These are phyloP conservation scores for Citrus cavaleriei DNA, from an alignment of 345 rosid genomes.

Conservation along the genomic window DNA sequence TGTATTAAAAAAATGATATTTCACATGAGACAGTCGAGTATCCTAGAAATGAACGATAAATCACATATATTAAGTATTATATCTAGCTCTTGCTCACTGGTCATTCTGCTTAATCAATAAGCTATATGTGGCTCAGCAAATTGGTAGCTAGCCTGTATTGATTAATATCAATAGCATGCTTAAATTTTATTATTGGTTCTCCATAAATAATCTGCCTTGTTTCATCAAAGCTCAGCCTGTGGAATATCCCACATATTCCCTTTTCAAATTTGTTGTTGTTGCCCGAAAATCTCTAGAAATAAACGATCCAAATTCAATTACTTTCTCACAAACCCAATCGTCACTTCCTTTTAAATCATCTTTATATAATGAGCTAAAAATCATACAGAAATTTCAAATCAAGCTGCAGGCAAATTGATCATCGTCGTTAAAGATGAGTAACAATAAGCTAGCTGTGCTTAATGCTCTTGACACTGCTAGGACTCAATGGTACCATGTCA, in stretches of 20 bases:
- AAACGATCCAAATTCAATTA: slow-evolving; percentile 6
- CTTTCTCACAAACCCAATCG: neutral
- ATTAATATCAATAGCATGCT: neutral
- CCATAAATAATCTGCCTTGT: slow-evolving; percentile 2
- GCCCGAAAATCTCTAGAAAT: slow-evolving; percentile 1
- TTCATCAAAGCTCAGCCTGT: neutral
- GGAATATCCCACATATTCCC: slow-evolving; percentile 19
- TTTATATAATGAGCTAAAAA: neutral
- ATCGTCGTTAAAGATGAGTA: slow-evolving; percentile 8
- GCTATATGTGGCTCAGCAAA: no score
- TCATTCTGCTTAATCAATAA: no score
- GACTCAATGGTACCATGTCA: slow-evolving; percentile 63
- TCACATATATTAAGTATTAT: no score
- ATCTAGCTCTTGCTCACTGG: no score
- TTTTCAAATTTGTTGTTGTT: slow-evolving; percentile 18
- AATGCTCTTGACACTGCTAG: slow-evolving; percentile 58
- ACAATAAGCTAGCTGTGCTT: slow-evolving; percentile 35
- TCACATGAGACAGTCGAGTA: no score
- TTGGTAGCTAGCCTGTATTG: neutral
- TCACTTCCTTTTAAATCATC: neutral
- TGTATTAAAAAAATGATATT: no score
- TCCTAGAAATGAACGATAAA: no score
- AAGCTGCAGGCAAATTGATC: neutral
- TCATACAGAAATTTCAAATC: neutral
- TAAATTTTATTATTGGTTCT: neutral